A percentile compares a stretch with the other conserved stretches of the same genome.
These are phyloP conservation scores for Purshia tridentata DNA, from an alignment of 306 rosid species.

Conservation along the genomic window DNA sequence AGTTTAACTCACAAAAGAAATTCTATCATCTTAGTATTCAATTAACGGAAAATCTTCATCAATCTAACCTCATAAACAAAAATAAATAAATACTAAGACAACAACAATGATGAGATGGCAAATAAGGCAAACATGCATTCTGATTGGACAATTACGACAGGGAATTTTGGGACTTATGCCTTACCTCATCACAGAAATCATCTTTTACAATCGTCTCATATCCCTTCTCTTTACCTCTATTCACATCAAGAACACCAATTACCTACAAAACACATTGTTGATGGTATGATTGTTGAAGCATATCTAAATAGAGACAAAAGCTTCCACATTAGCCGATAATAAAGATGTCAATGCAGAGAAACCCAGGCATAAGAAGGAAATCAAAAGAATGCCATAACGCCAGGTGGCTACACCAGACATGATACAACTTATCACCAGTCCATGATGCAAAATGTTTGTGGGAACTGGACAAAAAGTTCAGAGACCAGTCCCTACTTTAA, in stretches of 20 bases:
- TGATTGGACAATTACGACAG: conserved; percentile 18
- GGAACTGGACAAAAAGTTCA: background rate
- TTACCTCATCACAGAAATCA: conserved; percentile 92
- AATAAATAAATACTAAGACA: background rate
- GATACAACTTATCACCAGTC: background rate
- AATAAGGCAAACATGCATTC: background rate
- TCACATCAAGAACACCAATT: conserved; percentile 86
- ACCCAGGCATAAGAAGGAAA: background rate
- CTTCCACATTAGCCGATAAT: background rate
- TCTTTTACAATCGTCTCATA: conserved; percentile 87
- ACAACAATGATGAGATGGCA: conserved; percentile 3
- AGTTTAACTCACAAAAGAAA: conserved; percentile 2
- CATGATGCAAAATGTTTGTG: background rate
- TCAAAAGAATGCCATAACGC: background rate
- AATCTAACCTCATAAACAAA: conserved; percentile 14
- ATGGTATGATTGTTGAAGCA: conserved; percentile 4
- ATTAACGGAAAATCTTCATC: background rate
- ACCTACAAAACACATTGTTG: conserved; percentile 48
- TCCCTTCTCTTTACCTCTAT: conserved; percentile 84
- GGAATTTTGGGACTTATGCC: conserved; percentile 22
- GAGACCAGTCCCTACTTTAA: background rate
- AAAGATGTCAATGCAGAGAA: background rate
- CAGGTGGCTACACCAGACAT: background rate
- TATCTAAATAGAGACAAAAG: background rate
- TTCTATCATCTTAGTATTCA: conserved; percentile 2